A percentile compares a stretch with the other conserved stretches of the same genome.
Conservation (phyloP, 1,284 basidiomycete genomes). For the Apiotrichum mycotoxinovorans region DNA sequence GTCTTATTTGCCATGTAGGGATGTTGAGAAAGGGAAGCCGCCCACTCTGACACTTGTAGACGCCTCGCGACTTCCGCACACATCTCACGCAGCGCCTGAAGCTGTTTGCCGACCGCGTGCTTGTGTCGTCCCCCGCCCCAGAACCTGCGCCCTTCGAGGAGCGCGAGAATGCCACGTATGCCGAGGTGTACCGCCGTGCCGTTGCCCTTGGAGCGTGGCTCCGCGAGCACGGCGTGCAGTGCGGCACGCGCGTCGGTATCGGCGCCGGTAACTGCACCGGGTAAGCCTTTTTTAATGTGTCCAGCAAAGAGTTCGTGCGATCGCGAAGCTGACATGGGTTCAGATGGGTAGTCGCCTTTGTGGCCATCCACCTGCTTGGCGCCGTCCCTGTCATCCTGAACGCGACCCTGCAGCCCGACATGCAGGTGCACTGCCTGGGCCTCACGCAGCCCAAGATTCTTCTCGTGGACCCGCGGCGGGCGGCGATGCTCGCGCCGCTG, state of each 20-base stretch:
- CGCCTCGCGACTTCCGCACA: conserved; percentile 29
- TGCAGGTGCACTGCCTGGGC: conserved; percentile 24
- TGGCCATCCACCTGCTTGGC: conserved; percentile 40
- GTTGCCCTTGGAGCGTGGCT: conserved; percentile 31
- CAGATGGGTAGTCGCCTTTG: conserved; percentile 35
- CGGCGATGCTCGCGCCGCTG: background rate
- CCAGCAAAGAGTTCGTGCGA: no score
- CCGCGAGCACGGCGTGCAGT: conserved; percentile 23
- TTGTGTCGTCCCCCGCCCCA: conserved; percentile 30
- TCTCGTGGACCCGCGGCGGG: conserved; percentile 12
- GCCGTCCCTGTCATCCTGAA: conserved; percentile 39
- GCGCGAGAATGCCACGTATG: conserved; percentile 27
- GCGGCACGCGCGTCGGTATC: conserved; percentile 35
- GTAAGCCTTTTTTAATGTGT: background rate
- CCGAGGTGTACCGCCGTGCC: conserved; percentile 23
- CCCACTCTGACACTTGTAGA: conserved; percentile 28
- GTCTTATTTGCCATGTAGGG: no score
- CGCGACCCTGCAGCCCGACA: conserved; percentile 20
- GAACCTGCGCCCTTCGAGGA: background rate
- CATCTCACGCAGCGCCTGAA: conserved; percentile 23
- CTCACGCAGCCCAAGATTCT: conserved; percentile 28
- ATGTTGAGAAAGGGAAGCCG: background rate
- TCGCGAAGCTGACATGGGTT: background rate
- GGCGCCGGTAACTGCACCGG: conserved; percentile 33
- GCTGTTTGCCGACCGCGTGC: conserved; percentile 22